These are phyloP conservation scores for Sclerotinia glacialis DNA, from an alignment of 2,329 filamentous ascomycete species.

Conservation along the genomic window DNA sequence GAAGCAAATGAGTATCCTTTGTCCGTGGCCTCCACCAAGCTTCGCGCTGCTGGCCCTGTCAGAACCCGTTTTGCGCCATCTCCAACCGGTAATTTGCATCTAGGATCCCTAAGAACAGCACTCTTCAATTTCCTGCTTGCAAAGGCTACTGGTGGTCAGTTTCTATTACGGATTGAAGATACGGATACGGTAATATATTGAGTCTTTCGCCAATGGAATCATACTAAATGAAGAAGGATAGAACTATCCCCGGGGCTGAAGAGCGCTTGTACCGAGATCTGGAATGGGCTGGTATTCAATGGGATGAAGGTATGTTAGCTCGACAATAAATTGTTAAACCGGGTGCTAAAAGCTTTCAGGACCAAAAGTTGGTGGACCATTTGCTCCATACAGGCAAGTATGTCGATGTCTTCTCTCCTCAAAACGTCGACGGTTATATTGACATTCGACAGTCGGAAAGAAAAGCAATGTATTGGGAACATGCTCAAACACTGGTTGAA, in stretches of 20 bases:
- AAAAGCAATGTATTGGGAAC: slow-evolving; percentile 65
- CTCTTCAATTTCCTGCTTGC: slow-evolving; percentile 96
- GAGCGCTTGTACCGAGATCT: slow-evolving; percentile 74
- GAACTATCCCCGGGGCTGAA: slow-evolving; percentile 81
- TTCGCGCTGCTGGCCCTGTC: slow-evolving; percentile 54
- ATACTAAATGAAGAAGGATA: slow-evolving; percentile 44
- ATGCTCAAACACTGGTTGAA: slow-evolving; percentile 67
- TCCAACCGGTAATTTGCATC: slow-evolving; percentile 87
- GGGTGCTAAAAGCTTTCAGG: slow-evolving; percentile 48
- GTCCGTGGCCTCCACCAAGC: slow-evolving; percentile 27
- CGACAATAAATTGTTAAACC: not conserved
- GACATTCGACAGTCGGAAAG: slow-evolving; percentile 67
- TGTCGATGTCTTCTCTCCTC: slow-evolving; percentile 20
- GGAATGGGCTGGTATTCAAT: slow-evolving; percentile 82
- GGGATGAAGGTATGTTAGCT: slow-evolving; percentile 73
- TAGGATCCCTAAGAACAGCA: slow-evolving; percentile 87
- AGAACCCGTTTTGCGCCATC: slow-evolving; percentile 92
- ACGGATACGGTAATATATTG: slow-evolving; percentile 71
- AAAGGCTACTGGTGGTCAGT: slow-evolving; percentile 81
- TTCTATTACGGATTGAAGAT: slow-evolving; percentile 88
- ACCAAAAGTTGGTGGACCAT: slow-evolving; percentile 74
- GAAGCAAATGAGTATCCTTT: slow-evolving; percentile 18
- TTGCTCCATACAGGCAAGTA: slow-evolving; percentile 84
- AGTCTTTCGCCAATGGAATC: slow-evolving; percentile 10
- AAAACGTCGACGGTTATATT: slow-evolving; percentile 23